These are phyloP conservation scores for Endoconidiophora laricicola DNA, from an alignment of 2,329 filamentous ascomycete species.

Conservation along the genomic window DNA sequence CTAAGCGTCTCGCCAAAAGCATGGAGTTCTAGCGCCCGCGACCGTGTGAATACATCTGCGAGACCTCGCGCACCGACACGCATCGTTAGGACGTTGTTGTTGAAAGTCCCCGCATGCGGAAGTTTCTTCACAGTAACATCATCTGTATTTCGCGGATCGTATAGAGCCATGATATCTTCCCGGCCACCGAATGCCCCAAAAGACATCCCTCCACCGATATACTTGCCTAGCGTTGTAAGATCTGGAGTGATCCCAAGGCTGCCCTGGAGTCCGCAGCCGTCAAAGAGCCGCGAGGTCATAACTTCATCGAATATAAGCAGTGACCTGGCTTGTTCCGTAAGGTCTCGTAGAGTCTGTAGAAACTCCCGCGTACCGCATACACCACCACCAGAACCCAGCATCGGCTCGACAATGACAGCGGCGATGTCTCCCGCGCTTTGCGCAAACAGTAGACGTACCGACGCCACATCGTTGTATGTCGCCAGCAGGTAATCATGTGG, in stretches of 20 bases:
- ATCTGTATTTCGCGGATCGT: conserved; percentile 27
- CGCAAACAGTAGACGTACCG: conserved; percentile 25
- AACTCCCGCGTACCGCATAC: conserved; percentile 35
- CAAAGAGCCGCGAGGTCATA: conserved; percentile 44
- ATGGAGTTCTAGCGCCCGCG: conserved; percentile 20
- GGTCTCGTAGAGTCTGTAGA: conserved; percentile 30
- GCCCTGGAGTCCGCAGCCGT: conserved; percentile 30
- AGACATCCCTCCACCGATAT: conserved; percentile 46
- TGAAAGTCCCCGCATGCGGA: conserved; percentile 48
- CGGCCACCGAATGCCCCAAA: conserved; percentile 52
- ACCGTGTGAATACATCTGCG: conserved; percentile 21
- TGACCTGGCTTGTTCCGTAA: conserved; percentile 25
- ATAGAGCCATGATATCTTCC: conserved; percentile 39
- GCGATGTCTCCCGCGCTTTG: conserved; percentile 28
- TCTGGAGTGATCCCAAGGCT: conserved; percentile 35
- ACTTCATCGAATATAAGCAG: conserved; percentile 57
- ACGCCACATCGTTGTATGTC: conserved; percentile 41
- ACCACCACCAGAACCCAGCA: conserved; percentile 48
- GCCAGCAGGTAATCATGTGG: conserved; percentile 40
- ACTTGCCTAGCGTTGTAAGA: conserved; percentile 49
- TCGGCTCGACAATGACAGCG: conserved; percentile 47
- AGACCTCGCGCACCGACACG: conserved; percentile 17
- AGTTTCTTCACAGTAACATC: conserved; percentile 15
- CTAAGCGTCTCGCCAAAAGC: conserved; percentile 19
- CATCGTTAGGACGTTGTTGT: conserved; percentile 49